A percentile compares a stretch with the other conserved stretches of the same genome.
phyloP scores from a whole-genome alignment of 345 rosid species.

The Rhodamnia rubescens region DNA sequence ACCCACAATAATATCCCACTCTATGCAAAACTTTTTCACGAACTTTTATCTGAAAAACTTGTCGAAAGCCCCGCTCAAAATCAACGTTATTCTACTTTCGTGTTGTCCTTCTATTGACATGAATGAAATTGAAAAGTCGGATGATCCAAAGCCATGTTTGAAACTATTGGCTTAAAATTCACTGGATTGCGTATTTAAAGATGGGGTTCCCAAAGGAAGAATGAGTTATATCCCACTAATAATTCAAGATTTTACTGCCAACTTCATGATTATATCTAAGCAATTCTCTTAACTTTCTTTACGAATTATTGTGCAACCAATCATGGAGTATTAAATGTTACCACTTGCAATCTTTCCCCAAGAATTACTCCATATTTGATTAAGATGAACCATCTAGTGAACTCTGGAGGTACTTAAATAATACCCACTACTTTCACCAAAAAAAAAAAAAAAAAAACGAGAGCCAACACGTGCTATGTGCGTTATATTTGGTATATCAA shows the following conservation, averaged over 20 bases:
- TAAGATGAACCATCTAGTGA: background rate
- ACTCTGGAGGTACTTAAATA: background rate
- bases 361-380: background rate
- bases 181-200: background rate
- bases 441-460: background rate
- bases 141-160: background rate
- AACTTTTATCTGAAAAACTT: background rate
- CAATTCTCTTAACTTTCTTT: background rate
- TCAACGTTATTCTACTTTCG: background rate
- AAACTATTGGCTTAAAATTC: background rate
- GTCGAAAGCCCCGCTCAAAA: background rate
- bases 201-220: background rate
- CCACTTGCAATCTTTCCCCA: background rate
- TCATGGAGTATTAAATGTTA: background rate
- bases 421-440: background rate
- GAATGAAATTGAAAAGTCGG: background rate
- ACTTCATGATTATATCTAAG: background rate
- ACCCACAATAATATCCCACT: background rate
- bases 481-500: background rate
- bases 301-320: background rate
- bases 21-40: background rate
- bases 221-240: background rate
- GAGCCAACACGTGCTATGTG: background rate
- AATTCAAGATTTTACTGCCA: background rate
- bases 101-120: background rate